These are phyloP conservation scores for Auricularia sp. DNA, from an alignment of 768 basidiomycete species.

Conservation along the genomic window DNA sequence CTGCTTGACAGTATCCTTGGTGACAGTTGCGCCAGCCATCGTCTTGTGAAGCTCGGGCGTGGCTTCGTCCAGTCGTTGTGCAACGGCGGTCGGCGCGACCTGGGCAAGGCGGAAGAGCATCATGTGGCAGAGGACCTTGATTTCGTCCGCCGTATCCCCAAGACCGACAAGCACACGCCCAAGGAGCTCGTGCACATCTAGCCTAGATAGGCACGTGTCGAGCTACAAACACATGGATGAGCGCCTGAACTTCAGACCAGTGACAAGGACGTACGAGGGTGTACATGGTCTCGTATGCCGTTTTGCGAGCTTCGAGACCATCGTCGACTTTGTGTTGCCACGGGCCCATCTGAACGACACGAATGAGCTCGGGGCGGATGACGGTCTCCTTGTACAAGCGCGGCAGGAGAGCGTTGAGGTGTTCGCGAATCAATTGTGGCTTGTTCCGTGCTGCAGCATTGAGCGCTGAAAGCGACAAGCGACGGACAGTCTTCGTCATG, in stretches of 20 bases:
- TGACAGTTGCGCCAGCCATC: constrained; percentile 80
- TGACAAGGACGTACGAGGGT: constrained; percentile 57
- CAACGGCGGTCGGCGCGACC: constrained; percentile 73
- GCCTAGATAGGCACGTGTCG: constrained; percentile 80
- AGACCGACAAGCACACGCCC: constrained; percentile 73
- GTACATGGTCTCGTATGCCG: constrained; percentile 95
- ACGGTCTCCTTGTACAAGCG: constrained; percentile 78
- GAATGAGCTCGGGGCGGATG: constrained; percentile 68
- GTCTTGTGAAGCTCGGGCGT: constrained; percentile 78
- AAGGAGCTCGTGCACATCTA: constrained; percentile 83
- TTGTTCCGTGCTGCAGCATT: constrained; percentile 96
- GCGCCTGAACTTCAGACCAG: background rate
- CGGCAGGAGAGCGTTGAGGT: constrained; percentile 66
- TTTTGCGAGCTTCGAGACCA: constrained; percentile 91
- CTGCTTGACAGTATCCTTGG: constrained; percentile 95
- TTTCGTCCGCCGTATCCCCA: constrained; percentile 85
- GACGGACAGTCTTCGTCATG: constrained; percentile 64
- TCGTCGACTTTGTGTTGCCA: constrained; percentile 98
- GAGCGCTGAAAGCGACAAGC: constrained; percentile 78
- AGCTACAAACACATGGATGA: constrained; percentile 24
- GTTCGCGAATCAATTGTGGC: constrained; percentile 82
- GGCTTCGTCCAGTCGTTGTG: constrained; percentile 74
- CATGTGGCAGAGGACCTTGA: constrained; percentile 95
- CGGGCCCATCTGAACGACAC: constrained; percentile 92
- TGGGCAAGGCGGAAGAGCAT: constrained; percentile 86